These are phyloP conservation scores for Eucalyptus leucophloia DNA, from an alignment of 345 rosid species.

Conservation along the genomic window DNA sequence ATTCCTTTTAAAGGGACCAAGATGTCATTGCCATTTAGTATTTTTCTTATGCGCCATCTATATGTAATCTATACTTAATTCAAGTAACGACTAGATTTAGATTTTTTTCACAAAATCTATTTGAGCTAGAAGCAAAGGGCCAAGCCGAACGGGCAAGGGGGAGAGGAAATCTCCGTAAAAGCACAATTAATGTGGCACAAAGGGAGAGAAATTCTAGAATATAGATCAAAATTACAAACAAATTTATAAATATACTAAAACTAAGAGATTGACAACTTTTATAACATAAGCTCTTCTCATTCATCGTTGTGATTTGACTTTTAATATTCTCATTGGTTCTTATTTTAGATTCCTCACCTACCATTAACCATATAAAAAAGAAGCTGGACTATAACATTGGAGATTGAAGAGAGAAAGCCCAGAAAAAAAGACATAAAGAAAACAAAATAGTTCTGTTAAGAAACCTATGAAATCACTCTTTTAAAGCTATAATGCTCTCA, in stretches of 20 bases:
- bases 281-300: background rate
- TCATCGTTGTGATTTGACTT: background rate
- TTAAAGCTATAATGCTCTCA: too few relatives aligned
- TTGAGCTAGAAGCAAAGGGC: background rate
- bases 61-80: background rate
- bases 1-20: background rate
- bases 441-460: background rate
- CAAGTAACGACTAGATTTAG: background rate
- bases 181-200: background rate
- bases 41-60: background rate
- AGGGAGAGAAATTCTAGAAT: background rate
- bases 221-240: background rate
- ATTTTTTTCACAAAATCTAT: background rate
- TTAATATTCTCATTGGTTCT: background rate
- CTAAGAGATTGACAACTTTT: background rate
- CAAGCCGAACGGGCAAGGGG: background rate
- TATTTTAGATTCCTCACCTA: background rate
- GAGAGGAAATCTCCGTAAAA: too few relatives aligned
- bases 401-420: background rate
- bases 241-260: background rate
- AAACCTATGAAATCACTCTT: background rate
- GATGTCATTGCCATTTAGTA: background rate
- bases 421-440: too few relatives aligned
- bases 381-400: background rate
- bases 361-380: too few relatives aligned